Percentiles rank a stretch among this genome's conserved stretches.
These are phyloP conservation scores for Russula lepida DNA, from an alignment of 768 basidiomycete species.

Conservation along the genomic window DNA sequence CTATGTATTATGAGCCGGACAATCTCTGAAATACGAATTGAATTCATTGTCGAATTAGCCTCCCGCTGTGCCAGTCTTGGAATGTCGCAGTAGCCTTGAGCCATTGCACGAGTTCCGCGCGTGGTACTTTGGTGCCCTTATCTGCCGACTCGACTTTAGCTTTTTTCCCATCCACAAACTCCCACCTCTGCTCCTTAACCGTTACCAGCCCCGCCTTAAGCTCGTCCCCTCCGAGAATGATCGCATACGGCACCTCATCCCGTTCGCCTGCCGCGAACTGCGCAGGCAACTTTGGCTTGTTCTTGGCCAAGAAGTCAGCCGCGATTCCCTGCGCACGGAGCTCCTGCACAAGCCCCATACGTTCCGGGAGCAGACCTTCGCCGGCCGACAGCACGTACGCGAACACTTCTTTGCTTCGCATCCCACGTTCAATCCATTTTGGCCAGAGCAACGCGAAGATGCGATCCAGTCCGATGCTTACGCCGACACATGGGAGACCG, in stretches of 20 bases:
- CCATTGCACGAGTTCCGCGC: conserved; percentile 30
- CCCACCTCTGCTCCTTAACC: conserved; percentile 89
- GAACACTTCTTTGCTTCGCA: conserved; percentile 85
- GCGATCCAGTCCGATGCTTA: conserved; percentile 88
- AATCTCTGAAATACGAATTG: conserved; percentile 13
- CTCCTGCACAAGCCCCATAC: conserved; percentile 71
- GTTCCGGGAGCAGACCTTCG: conserved; percentile 79
- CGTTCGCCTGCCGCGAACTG: conserved; percentile 89
- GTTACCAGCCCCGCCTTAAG: conserved; percentile 74
- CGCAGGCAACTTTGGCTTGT: conserved; percentile 76
- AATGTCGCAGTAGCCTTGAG: conserved; percentile 27
- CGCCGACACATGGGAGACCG: conserved; percentile 80
- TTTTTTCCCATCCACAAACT: conserved; percentile 65
- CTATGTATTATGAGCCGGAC: background rate
- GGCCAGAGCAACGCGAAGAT: conserved; percentile 89
- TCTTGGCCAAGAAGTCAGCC: conserved; percentile 91
- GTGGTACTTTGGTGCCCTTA: conserved; percentile 38
- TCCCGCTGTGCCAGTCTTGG: conserved; percentile 29
- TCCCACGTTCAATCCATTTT: conserved; percentile 71
- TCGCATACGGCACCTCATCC: conserved; percentile 88
- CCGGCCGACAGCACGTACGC: conserved; percentile 90
- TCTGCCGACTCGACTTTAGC: conserved; percentile 42
- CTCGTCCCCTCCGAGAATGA: conserved; percentile 87
- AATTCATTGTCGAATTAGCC: conserved; percentile 22
- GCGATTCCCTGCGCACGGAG: conserved; percentile 84